These are phyloP conservation scores for Jatropha multifida DNA, from an alignment of 441 rosid genomes.

Conservation along the genomic window DNA sequence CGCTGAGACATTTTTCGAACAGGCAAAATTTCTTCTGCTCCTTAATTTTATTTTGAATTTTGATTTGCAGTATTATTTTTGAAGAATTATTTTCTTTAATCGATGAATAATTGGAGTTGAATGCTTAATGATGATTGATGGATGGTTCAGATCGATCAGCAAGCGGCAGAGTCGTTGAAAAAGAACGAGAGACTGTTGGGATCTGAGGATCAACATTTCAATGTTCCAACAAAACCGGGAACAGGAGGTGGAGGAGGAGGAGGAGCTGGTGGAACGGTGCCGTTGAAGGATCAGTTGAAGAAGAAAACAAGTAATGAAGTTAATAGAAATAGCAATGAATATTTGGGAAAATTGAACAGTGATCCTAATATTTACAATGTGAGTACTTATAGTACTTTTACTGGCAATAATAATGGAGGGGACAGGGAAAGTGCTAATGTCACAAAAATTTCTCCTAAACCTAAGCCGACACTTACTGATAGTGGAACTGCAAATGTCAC, in stretches of 20 bases:
- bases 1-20: slow-evolving; percentile 90
- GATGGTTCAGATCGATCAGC: slow-evolving; percentile 79
- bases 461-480: slow-evolving; percentile 58
- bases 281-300: slow-evolving; percentile 85
- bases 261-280: slow-evolving; percentile 34
- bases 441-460: slow-evolving; percentile 29
- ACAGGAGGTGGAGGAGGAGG: slow-evolving; percentile 14
- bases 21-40: slow-evolving; percentile 38
- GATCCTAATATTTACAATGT: slow-evolving; percentile 35
- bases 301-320: slow-evolving; percentile 37
- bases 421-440: slow-evolving; percentile 35
- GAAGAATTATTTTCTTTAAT: neutral
- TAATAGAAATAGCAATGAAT: slow-evolving; percentile 28
- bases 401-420: slow-evolving; percentile 23
- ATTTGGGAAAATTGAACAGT: slow-evolving; percentile 42
- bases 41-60: slow-evolving; percentile 3
- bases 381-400: slow-evolving; percentile 14
- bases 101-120: slow-evolving; percentile 18
- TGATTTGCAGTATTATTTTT: neutral
- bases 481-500: slow-evolving; percentile 48
- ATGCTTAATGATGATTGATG: slow-evolving; percentile 14
- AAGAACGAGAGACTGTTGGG: slow-evolving; percentile 57
- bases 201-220: slow-evolving; percentile 51
- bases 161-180: slow-evolving; percentile 87
- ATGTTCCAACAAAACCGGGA: slow-evolving; percentile 40